Evolutionary conservation across 257 asterid species (phyloP).

Genomic region (Nicotiana obtusifolia): DNA sequence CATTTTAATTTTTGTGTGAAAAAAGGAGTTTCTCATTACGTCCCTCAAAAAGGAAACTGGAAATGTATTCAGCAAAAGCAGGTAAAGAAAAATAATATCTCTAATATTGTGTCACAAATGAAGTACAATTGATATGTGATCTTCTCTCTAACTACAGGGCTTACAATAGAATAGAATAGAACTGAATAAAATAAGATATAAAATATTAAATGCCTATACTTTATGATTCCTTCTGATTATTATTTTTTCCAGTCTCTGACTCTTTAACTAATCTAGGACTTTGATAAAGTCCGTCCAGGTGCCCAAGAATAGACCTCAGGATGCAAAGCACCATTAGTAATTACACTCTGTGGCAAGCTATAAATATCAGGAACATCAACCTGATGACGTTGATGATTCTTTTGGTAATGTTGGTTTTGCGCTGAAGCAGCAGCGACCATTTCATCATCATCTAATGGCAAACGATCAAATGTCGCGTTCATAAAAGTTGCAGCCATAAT

Average conservation of each 20-base stretch:
- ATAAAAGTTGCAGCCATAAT: conserved; percentile 85
- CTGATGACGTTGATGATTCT: conserved; percentile 46
- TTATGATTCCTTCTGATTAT: neutral
- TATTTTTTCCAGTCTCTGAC: neutral
- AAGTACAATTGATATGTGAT: neutral
- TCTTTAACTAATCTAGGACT: conserved; percentile 25
- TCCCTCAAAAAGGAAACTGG: too few relatives aligned
- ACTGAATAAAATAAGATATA: neutral
- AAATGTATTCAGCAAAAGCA: too few relatives aligned
- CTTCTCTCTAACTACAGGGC: neutral
- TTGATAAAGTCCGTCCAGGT: conserved; percentile 37
- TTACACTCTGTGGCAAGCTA: conserved; percentile 59
- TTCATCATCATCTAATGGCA: conserved; percentile 71
- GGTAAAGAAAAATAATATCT: neutral
- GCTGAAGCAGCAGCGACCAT: conserved; percentile 12
- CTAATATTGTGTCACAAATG: neutral
- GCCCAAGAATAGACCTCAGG: conserved; percentile 54
- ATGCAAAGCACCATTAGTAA: conserved; percentile 46
- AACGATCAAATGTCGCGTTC: conserved; percentile 72
- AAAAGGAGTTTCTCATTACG: too few relatives aligned
- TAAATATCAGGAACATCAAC: conserved; percentile 46
- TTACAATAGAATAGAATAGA: neutral
- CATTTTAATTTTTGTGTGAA: too few relatives aligned
- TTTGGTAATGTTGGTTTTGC: conserved; percentile 41
- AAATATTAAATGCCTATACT: neutral